Conservation (phyloP, 202 grass and related monocot genomes). For the Panicum hallii region DNA sequence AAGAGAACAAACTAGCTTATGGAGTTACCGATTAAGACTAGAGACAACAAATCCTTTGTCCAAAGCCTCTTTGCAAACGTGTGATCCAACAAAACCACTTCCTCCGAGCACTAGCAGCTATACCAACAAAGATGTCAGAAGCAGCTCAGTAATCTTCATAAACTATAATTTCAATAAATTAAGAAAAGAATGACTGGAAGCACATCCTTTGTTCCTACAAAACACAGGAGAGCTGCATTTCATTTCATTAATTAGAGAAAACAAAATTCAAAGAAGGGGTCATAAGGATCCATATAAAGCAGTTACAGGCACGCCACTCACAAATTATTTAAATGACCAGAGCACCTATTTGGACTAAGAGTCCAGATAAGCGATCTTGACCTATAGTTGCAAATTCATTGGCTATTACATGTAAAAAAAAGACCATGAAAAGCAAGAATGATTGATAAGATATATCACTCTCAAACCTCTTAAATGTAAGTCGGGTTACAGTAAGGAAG, state of each 20-base stretch:
- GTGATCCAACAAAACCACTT: conserved; percentile 93
- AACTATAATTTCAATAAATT: conserved; percentile 5
- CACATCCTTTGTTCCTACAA: neutral
- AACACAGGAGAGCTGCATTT: no score
- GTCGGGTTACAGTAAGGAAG: neutral
- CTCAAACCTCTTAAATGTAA: neutral
- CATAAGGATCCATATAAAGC: no score
- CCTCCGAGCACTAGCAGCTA: conserved; percentile 91
- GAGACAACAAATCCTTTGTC: conserved; percentile 75
- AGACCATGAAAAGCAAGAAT: conserved; percentile 6
- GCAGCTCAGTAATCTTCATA: conserved; percentile 26
- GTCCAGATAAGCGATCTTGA: neutral
- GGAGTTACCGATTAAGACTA: conserved; percentile 89
- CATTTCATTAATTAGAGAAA: no score
- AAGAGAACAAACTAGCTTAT: conserved; percentile 14
- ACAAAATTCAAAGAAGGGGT: no score
- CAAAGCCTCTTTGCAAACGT: conserved; percentile 92
- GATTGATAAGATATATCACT: conserved; percentile 9
- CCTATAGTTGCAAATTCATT: neutral
- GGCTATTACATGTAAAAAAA: conserved; percentile 3
- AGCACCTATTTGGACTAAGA: no score
- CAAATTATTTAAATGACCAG: no score
- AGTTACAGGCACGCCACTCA: no score
- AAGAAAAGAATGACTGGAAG: neutral
- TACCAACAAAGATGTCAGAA: conserved; percentile 44